A percentile compares a stretch with the other conserved stretches of the same genome.
phyloP scores from a whole-genome alignment of 1,284 basidiomycete genomes.

The Sporisorium scitamineum region DNA sequence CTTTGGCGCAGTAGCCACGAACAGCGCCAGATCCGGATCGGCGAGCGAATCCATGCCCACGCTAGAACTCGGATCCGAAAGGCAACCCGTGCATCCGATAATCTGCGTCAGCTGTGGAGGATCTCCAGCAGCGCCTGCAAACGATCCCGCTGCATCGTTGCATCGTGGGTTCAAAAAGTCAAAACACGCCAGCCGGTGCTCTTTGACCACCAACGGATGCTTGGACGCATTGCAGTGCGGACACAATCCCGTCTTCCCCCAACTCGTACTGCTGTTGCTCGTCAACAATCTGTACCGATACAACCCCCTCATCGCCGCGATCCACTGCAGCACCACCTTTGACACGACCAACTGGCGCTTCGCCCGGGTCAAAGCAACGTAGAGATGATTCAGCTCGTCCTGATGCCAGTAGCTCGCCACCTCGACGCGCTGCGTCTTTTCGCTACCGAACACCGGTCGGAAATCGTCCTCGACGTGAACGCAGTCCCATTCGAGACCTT shows the following conservation, averaged over 20 bases:
- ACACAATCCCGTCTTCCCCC: conserved; percentile 33
- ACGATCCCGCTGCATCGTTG: conserved; percentile 3
- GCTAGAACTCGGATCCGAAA: conserved; percentile 11
- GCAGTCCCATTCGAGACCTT: conserved; percentile 64
- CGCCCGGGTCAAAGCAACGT: conserved; percentile 61
- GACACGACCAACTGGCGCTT: conserved; percentile 50
- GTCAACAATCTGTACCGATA: conserved; percentile 32
- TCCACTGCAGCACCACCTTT: conserved; percentile 50
- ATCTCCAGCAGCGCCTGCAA: neutral
- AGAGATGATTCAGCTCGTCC: conserved; percentile 62
- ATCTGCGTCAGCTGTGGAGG: conserved; percentile 17
- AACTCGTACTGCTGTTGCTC: conserved; percentile 19
- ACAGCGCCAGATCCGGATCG: conserved; percentile 31
- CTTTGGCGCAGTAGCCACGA: conserved; percentile 35
- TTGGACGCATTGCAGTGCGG: conserved; percentile 33
- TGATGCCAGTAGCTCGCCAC: conserved; percentile 49
- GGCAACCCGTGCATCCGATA: conserved; percentile 33
- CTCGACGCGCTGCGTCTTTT: conserved; percentile 32
- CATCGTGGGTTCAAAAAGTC: conserved; percentile 45
- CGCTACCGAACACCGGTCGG: conserved; percentile 40
- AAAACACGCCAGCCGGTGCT: conserved; percentile 30
- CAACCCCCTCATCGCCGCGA: conserved; percentile 51
- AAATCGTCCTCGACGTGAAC: conserved; percentile 63
- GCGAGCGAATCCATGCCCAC: conserved; percentile 13
- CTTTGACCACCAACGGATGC: conserved; percentile 28